Evolutionary conservation across 2,329 filamentous ascomycete species (phyloP).

Genomic region (Xylaria sp.): DNA sequence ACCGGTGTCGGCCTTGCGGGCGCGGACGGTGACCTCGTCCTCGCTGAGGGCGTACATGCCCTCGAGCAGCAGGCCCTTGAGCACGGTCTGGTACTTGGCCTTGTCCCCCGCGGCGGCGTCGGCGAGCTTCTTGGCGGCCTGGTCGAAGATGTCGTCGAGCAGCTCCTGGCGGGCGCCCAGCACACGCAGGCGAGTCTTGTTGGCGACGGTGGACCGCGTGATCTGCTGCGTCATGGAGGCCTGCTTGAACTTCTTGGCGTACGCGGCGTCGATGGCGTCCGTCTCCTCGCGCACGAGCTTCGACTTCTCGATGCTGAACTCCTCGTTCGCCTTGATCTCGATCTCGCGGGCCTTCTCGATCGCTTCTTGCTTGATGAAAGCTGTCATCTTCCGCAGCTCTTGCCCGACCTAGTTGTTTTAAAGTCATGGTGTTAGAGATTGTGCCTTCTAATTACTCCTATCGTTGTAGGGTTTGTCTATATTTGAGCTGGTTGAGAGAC

Average conservation of each 20-base stretch:
- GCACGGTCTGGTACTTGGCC: slow-evolving; percentile 77
- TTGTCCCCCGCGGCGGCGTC: slow-evolving; percentile 74
- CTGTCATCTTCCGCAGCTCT: slow-evolving; percentile 99
- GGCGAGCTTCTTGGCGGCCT: slow-evolving; percentile 77
- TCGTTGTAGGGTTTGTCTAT: slow-evolving; percentile 12
- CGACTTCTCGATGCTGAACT: slow-evolving; percentile 98
- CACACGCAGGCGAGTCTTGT: slow-evolving; percentile 93
- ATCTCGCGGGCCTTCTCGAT: slow-evolving; percentile 97
- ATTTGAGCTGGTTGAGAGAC: slow-evolving; percentile 34
- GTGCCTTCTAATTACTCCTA: slow-evolving; percentile 4
- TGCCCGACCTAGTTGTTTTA: slow-evolving; percentile 79
- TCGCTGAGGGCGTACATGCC: slow-evolving; percentile 90
- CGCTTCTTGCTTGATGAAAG: slow-evolving; percentile 99
- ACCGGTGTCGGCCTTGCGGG: slow-evolving; percentile 82
- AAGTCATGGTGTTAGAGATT: slow-evolving; percentile 12
- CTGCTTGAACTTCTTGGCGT: slow-evolving; percentile 99
- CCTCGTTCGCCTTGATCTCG: slow-evolving; percentile 97
- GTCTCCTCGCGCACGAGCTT: slow-evolving; percentile 98
- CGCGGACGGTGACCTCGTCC: slow-evolving; percentile 77
- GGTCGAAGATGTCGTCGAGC: slow-evolving; percentile 88
- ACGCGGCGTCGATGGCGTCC: slow-evolving; percentile 87
- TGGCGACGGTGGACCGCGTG: slow-evolving; percentile 93
- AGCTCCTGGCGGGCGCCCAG: slow-evolving; percentile 89
- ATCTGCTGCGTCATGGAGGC: slow-evolving; percentile 99
- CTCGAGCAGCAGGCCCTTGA: slow-evolving; percentile 87